phyloP scores from a whole-genome alignment of 805 yeast genomes.

The Barnettozyma sucrosica region DNA sequence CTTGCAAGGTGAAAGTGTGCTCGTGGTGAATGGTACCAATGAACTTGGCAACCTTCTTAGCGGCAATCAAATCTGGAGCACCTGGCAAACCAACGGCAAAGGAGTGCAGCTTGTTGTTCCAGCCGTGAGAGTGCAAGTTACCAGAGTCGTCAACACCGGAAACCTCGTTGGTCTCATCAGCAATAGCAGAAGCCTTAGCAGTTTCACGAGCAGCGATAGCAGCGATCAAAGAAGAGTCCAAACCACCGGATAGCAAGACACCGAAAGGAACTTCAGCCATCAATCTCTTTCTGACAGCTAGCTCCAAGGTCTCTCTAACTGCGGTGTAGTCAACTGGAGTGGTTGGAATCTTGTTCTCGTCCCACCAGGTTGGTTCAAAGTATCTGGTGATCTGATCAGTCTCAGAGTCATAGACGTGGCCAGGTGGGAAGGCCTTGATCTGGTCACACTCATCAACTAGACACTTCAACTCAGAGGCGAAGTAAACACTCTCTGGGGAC shows the following conservation, averaged over 20 bases:
- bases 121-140: constrained; percentile 68
- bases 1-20: constrained; percentile 94
- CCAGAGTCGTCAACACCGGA: constrained; percentile 93
- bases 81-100: constrained; percentile 96
- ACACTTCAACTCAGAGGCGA: constrained; percentile 94
- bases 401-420: constrained; percentile 89
- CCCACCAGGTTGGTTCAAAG: constrained; percentile 94
- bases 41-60: constrained; percentile 92
- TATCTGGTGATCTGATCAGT: constrained; percentile 84
- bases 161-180: constrained; percentile 38
- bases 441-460: constrained; percentile 91
- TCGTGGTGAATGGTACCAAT: constrained; percentile 97
- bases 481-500: constrained; percentile 71
- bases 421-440: constrained; percentile 95
- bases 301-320: constrained; percentile 78
- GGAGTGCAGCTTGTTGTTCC: constrained; percentile 82
- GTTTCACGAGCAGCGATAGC: constrained; percentile 97
- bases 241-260: constrained; percentile 94
- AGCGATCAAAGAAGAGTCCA: constrained; percentile 95
- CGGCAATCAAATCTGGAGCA: constrained; percentile 96
- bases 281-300: constrained; percentile 96
- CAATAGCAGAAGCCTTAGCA: constrained; percentile 52
- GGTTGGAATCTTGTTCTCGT: constrained; percentile 67
- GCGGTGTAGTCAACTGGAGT: constrained; percentile 65
- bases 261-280: constrained; percentile 99